Base-by-base conservation (phyloP, 2,329 filamentous ascomycete species). In the Aspergillus fischeri region DNA sequence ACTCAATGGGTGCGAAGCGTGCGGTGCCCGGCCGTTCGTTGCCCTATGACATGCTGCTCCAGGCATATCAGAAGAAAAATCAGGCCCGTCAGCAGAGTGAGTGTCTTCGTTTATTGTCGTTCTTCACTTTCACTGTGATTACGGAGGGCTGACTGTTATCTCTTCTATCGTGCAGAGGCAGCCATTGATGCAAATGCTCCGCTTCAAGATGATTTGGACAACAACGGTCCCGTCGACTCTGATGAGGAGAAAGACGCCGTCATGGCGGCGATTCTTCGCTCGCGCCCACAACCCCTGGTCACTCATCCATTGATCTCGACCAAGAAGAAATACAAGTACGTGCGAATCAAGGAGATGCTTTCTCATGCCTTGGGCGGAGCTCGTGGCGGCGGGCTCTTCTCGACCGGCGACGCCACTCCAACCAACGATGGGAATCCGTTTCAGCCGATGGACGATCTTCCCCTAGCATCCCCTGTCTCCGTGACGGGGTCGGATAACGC, bases 51-150 rank as follows among this genome's bases (percentile, higher is more conserved):
- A 94, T 96, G 88, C 79, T 97, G 42, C 81, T 97, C 41, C 87
- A 89, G 14, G 88, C 89, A 7, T 94, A 94, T 69, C 90, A 94
- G 74, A 97, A 97, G 82, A 97, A 97, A 81, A 99, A 99, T 68
- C 94, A 97, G 74, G 94, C 94, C 24, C 96, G 96, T 70, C 91
- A 96, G 78, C 94, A 97, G 75, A 96, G 91, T 92, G 88, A 83
- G 47, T 28, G 45, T 49, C 20, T 60, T 3, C 49, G 28, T 11
- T 8, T 52, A 11, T 52, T 45, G 25, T 21, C 81, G 51, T 49
- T 25, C 11, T 56, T 25, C 29, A 29, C 45, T 9, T 47, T 25
- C 29, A 55, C 41, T 42, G 44, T 47, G 54, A 51, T 57, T 52
- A 66, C 49, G 54, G 25, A 25, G 21, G 17, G 21, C 44, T 47